A percentile compares a stretch with the other conserved stretches of the same genome.
Evolutionary conservation across 176 grass and related monocot genomes (phyloP).

Genomic region (maize (Zea mays)): Zm-B73-REFERENCE-NAM-5.0 NC_050099.1:33205501-33206000

Average conservation of each 20-base stretch:
- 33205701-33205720: not conserved
- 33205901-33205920: not conserved
- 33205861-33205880: not conserved
- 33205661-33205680: no score
- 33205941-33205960: not conserved
- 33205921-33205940: not conserved
- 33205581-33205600: no score
- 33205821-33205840: not conserved
- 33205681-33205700: no score
- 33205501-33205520: slow-evolving; percentile 37
- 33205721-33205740: slow-evolving; percentile 17
- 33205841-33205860: slow-evolving; percentile 22
- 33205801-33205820: no score
- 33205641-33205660: no score
- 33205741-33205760: not conserved
- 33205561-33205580: no score
- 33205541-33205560: no score
- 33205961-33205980: no score
- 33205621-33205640: no score
- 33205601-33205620: no score
- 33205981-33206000: no score
- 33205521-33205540: not conserved
- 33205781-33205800: not conserved
- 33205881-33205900: not conserved
- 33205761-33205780: slow-evolving; percentile 32